A percentile compares a stretch with the other conserved stretches of the same genome.
Evolutionary conservation across 768 basidiomycete species (phyloP).

Genomic region (Brasilioporus rufonigricans): DNA sequence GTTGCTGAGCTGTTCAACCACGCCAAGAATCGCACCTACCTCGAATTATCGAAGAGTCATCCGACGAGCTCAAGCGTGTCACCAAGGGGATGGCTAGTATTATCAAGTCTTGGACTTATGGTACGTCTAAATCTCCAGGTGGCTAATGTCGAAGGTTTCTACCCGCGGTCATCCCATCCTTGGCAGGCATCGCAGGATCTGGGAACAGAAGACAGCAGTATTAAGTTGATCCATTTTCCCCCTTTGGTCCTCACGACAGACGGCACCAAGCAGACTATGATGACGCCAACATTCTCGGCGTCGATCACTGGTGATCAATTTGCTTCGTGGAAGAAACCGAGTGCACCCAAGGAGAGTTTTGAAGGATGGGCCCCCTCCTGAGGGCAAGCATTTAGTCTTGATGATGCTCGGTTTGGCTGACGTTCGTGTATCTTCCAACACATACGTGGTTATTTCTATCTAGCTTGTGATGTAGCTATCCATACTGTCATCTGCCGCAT

Average conservation of each 20-base stretch:
- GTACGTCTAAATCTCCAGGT: background rate
- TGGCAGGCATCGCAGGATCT: background rate
- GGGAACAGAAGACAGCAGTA: background rate
- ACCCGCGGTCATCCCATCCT: background rate
- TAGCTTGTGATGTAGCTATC: background rate
- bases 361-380: background rate
- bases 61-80: background rate
- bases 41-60: background rate
- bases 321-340: background rate
- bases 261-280: background rate
- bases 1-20: background rate
- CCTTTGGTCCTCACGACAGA: background rate
- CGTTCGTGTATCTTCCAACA: background rate
- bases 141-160: background rate
- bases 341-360: background rate
- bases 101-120: background rate
- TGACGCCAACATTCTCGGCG: background rate
- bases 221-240: background rate
- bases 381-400: background rate
- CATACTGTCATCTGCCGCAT: background rate
- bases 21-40: too few species aligned
- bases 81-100: background rate
- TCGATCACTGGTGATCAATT: background rate
- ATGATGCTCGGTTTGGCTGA: background rate
- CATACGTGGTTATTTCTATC: background rate